Evolutionary conservation across 1,139 yeast species (phyloP).

Genomic region (Pichia sp.): DNA sequence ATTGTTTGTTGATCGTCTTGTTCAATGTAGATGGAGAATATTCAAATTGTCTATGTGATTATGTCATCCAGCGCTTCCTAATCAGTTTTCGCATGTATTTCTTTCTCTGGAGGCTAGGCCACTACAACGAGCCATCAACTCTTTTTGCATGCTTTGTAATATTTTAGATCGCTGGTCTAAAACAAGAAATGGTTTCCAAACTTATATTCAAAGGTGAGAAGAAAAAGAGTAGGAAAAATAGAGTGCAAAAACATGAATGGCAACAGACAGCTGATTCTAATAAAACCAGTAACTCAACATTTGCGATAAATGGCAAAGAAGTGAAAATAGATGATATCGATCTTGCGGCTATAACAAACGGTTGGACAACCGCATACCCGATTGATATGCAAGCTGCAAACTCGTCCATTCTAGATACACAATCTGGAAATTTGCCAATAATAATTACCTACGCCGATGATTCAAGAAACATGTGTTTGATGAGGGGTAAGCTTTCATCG

Average conservation of each 20-base stretch:
- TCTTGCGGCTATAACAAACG: conserved; percentile 2
- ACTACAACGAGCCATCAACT: too few species aligned
- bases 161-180: too few species aligned
- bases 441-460: conserved; percentile 7
- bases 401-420: conserved; percentile 1
- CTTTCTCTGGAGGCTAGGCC: too few species aligned
- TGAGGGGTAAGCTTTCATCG: conserved; percentile 2
- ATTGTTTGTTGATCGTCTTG: too few species aligned
- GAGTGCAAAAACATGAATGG: conserved; percentile 35
- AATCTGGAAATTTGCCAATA: conserved; percentile 10
- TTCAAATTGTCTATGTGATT: too few species aligned
- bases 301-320: conserved; percentile 12
- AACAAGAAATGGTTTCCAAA: conserved; percentile 38
- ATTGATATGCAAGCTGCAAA: conserved; percentile 8
- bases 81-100: too few species aligned
- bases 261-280: conserved; percentile 18
- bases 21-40: too few species aligned
- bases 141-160: background rate
- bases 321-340: conserved; percentile 4
- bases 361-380: conserved; percentile 13
- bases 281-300: background rate
- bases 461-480: conserved; percentile 1
- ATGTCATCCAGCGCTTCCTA: too few species aligned
- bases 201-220: conserved; percentile 42
- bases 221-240: conserved; percentile 26